phyloP scores from a whole-genome alignment of 352 stramenopile species.

The Pythium insidiosum region DNA sequence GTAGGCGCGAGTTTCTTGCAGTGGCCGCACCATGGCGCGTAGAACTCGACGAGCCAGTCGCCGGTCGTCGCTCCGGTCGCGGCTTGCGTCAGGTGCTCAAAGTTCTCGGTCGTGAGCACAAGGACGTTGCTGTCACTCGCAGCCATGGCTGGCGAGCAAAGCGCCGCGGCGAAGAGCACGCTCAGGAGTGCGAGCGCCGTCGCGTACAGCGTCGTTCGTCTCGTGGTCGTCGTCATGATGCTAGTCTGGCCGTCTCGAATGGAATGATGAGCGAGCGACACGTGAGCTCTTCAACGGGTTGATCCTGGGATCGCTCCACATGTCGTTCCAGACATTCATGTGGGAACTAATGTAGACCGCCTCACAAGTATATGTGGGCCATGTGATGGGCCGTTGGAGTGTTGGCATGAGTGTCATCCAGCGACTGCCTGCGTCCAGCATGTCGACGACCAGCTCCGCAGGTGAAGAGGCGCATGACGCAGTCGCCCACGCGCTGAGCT shows the following conservation, averaged over 20 bases:
- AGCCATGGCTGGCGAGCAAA: no score
- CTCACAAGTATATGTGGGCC: no score
- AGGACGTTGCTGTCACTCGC: conserved; percentile 20
- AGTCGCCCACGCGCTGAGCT: no score
- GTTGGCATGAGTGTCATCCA: no score
- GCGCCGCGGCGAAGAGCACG: not conserved
- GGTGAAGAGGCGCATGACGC: no score
- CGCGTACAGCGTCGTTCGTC: not conserved
- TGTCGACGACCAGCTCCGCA: no score
- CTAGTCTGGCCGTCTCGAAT: not conserved
- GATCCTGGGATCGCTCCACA: not conserved
- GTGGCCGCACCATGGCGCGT: conserved; percentile 69
- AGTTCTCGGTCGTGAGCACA: conserved; percentile 60
- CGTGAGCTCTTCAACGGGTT: conserved; percentile 8
- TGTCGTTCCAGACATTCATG: not conserved
- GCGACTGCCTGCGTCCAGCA: no score
- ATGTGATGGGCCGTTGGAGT: no score
- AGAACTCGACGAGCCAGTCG: conserved; percentile 87
- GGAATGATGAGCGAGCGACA: no score
- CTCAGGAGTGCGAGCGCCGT: not conserved
- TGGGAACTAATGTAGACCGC: no score
- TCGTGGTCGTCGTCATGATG: conserved; percentile 5
- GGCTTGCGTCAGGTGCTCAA: conserved; percentile 88
- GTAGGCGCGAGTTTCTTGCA: conserved; percentile 50
- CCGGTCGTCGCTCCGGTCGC: conserved; percentile 87